A percentile compares a stretch with the other conserved stretches of the same genome.
phyloP scores from a whole-genome alignment of 257 asterid species.

The Linaria vulgaris region DNA sequence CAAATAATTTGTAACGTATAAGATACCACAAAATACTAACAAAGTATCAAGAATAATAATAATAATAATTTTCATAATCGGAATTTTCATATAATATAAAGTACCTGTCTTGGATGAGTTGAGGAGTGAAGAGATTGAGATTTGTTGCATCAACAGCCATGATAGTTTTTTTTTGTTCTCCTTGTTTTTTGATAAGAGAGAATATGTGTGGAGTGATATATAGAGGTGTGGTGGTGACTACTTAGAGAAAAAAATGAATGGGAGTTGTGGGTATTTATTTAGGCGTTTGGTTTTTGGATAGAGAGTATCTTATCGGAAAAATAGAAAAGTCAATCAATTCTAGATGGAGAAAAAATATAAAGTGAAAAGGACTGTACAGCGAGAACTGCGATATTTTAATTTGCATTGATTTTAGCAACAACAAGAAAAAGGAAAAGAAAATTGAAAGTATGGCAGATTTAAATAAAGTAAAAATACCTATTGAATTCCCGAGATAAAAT shows the following conservation, averaged over 20 bases:
- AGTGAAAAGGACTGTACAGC: slow-evolving; percentile 30
- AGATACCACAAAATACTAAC: not conserved
- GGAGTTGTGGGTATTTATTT: slow-evolving; percentile 35
- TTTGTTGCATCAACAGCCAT: slow-evolving; percentile 54
- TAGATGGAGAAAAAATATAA: not conserved
- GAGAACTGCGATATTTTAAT: slow-evolving; percentile 25
- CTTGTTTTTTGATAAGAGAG: slow-evolving; percentile 4
- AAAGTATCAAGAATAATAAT: not conserved
- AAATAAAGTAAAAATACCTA: not conserved
- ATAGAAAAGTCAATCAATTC: slow-evolving; percentile 14
- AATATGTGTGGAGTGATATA: too few species aligned
- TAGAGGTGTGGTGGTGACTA: not conserved
- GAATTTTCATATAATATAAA: not conserved
- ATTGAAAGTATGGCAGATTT: slow-evolving; percentile 12
- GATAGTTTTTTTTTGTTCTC: not conserved
- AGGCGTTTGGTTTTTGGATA: slow-evolving; percentile 28
- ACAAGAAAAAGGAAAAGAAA: too few species aligned
- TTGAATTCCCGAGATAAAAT: slow-evolving; percentile 4
- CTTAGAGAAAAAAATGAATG: slow-evolving; percentile 17
- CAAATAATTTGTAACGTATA: not conserved
- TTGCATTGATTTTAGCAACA: slow-evolving; percentile 29
- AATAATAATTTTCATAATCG: too few species aligned
- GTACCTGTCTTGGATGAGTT: slow-evolving; percentile 39
- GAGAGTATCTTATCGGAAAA: slow-evolving; percentile 31
- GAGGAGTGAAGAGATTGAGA: slow-evolving; percentile 43